Evolutionary conservation across 495 filamentous ascomycete species (phyloP).

Genomic region (Haplographium delicatum): DNA sequence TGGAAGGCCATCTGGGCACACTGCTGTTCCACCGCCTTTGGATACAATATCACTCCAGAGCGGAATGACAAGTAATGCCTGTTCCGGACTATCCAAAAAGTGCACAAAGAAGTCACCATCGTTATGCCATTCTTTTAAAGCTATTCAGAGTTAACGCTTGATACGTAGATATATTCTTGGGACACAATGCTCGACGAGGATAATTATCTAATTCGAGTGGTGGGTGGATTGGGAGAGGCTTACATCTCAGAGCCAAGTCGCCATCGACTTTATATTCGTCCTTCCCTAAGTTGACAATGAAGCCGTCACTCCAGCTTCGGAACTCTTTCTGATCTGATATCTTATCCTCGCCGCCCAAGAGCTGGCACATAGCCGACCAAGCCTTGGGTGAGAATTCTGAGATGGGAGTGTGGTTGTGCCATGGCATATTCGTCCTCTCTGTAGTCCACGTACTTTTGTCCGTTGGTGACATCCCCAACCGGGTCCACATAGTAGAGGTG

Average conservation of each 20-base stretch:
- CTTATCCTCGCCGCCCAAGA: conserved; percentile 61
- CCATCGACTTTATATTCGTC: conserved; percentile 46
- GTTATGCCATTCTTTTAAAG: conserved; percentile 64
- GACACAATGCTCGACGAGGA: no score
- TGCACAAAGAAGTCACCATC: conserved; percentile 76
- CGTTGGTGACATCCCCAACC: conserved; percentile 59
- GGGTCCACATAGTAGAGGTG: conserved; percentile 57
- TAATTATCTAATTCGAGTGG: no score
- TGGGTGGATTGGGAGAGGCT: neutral
- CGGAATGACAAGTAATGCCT: conserved; percentile 65
- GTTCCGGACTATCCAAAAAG: conserved; percentile 69
- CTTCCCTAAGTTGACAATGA: conserved; percentile 71
- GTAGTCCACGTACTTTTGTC: conserved; percentile 64
- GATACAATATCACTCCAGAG: conserved; percentile 60
- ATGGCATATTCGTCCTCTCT: conserved; percentile 62
- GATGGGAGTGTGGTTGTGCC: conserved; percentile 47
- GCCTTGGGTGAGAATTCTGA: conserved; percentile 60
- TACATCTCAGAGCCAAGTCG: conserved; percentile 32
- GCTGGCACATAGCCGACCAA: conserved; percentile 65
- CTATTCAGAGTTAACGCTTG: conserved; percentile 9
- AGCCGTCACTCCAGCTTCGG: conserved; percentile 57
- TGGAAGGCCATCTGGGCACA: conserved; percentile 55
- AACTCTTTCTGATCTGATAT: conserved; percentile 36
- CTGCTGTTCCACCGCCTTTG: conserved; percentile 62
- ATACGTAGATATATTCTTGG: no score